phyloP scores from a whole-genome alignment of 2,329 filamentous ascomycete species.

The Plectosphaerella plurivora region DNA sequence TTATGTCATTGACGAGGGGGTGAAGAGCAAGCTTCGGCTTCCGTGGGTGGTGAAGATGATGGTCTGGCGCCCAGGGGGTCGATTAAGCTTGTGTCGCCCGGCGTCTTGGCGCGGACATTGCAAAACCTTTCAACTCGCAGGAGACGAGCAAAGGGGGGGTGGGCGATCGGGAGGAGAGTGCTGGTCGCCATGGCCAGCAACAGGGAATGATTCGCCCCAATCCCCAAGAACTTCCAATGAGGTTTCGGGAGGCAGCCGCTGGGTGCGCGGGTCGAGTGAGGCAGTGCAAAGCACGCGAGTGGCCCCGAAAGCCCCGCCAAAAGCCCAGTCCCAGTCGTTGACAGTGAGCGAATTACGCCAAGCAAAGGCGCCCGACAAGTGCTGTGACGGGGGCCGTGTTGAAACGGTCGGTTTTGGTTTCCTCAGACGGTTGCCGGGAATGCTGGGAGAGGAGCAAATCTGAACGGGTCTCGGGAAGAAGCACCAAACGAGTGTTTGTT shows the following conservation, averaged over 20 bases:
- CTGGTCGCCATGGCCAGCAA: neutral
- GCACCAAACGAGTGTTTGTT: neutral
- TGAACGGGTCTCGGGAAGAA: neutral
- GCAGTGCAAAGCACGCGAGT: neutral
- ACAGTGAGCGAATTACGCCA: neutral
- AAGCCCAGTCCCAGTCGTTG: neutral
- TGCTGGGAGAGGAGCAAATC: neutral
- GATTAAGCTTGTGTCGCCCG: neutral
- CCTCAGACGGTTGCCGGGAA: neutral
- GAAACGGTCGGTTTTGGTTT: neutral
- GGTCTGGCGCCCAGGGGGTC: neutral
- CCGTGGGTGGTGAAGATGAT: neutral
- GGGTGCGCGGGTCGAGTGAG: neutral
- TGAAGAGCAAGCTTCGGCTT: neutral
- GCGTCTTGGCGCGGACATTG: neutral
- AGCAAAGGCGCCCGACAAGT: neutral
- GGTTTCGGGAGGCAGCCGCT: neutral
- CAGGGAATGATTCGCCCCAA: neutral
- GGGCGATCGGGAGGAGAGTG: neutral
- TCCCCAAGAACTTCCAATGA: neutral
- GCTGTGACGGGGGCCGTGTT: neutral
- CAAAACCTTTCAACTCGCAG: neutral
- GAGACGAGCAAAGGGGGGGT: neutral
- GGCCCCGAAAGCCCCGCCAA: neutral
- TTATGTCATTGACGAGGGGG: too few species aligned